Percentiles rank a stretch among this genome's conserved stretches.
Conservation (phyloP, 2,329 filamentous ascomycete genomes). For the Proliferodiscus dingleyae region DNA sequence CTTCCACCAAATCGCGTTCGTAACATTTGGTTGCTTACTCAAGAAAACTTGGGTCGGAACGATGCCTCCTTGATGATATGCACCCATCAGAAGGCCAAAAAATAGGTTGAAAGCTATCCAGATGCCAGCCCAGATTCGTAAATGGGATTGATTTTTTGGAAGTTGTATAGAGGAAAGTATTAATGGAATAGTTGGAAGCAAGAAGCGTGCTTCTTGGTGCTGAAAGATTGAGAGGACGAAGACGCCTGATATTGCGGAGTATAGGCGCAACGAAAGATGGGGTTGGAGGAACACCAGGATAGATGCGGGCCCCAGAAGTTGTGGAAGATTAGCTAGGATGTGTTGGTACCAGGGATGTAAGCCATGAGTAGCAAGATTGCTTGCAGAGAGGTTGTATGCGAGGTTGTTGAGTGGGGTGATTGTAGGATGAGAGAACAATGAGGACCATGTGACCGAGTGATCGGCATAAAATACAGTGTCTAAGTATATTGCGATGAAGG, state of each 20-base stretch:
- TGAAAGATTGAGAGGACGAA: constrained; percentile 67
- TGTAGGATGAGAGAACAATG: constrained; percentile 59
- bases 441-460: constrained; percentile 58
- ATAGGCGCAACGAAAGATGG: constrained; percentile 56
- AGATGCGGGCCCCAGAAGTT: constrained; percentile 66
- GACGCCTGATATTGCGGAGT: constrained; percentile 69
- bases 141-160: constrained; percentile 47
- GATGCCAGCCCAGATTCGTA: constrained; percentile 50
- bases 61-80: constrained; percentile 76
- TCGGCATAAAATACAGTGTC: constrained; percentile 81
- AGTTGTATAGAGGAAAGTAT: constrained; percentile 68
- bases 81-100: constrained; percentile 70
- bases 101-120: constrained; percentile 69
- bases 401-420: constrained; percentile 77
- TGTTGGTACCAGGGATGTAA: constrained; percentile 78
- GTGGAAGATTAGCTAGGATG: constrained; percentile 63
- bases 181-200: constrained; percentile 71
- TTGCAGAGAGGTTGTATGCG: constrained; percentile 64
- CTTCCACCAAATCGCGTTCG: constrained; percentile 73
- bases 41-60: constrained; percentile 72
- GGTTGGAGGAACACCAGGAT: constrained; percentile 55
- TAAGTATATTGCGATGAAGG: constrained; percentile 67
- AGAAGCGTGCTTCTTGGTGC: constrained; percentile 76
- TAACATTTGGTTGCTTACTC: constrained; percentile 60
- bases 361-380: constrained; percentile 70